Percentiles rank a stretch among this genome's conserved stretches.
These are phyloP conservation scores for Ophiocordyceps camponoti-saundersi DNA, from an alignment of 2,329 filamentous ascomycete genomes.

Conservation along the genomic window DNA sequence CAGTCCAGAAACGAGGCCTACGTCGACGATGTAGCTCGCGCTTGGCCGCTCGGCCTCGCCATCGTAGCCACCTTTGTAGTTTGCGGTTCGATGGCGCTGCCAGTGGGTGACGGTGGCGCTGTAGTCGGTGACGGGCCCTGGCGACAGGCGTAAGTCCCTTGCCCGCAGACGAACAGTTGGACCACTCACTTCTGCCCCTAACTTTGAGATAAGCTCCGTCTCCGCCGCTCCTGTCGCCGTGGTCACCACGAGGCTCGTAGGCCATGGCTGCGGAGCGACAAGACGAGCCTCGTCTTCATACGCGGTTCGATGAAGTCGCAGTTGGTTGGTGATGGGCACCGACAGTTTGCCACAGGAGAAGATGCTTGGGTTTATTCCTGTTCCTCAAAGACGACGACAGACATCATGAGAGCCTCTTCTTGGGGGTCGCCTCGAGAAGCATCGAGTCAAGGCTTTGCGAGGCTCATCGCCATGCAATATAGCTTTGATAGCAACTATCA, in stretches of 20 bases:
- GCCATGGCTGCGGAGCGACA: conserved; percentile 23
- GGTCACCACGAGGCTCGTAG: conserved; percentile 36
- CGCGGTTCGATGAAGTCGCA: background rate
- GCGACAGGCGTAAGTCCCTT: background rate
- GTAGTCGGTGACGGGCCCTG: conserved; percentile 87
- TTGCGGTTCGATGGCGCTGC: conserved; percentile 59
- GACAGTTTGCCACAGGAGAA: background rate
- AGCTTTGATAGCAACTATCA: background rate
- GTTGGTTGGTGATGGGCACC: background rate
- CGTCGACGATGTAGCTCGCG: conserved; percentile 78
- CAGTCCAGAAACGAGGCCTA: conserved; percentile 15
- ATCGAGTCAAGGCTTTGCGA: background rate
- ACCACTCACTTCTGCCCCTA: conserved; percentile 32
- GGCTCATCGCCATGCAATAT: background rate
- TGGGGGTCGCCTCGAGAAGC: background rate
- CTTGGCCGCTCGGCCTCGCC: conserved; percentile 75
- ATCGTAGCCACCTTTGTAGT: conserved; percentile 52
- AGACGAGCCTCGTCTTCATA: conserved; percentile 8
- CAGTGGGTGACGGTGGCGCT: conserved; percentile 79
- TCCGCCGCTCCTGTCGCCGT: conserved; percentile 22
- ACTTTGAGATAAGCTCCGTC: conserved; percentile 29
- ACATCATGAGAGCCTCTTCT: background rate
- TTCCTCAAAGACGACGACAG: background rate
- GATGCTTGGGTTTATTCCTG: background rate
- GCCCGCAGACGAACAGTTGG: background rate